These are phyloP conservation scores for Bondarzewia mesenterica DNA, from an alignment of 1,284 basidiomycete genomes.

Conservation along the genomic window DNA sequence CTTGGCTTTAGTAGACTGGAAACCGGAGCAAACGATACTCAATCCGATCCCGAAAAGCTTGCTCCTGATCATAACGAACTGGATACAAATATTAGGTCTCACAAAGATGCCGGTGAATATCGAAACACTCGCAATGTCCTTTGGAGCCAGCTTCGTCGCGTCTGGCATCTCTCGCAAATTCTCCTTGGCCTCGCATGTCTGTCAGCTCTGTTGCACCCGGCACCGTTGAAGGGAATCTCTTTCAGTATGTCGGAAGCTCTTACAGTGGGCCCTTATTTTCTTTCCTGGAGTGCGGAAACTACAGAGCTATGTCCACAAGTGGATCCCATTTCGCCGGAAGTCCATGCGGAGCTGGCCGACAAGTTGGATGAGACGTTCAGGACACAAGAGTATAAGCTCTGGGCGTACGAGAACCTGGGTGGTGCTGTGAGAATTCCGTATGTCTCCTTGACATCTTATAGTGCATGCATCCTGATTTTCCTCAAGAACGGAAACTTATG, in stretches of 20 bases:
- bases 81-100: not conserved
- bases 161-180: not conserved
- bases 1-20: too few species aligned
- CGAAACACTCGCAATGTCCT: not conserved
- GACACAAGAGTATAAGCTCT: constrained; percentile 26
- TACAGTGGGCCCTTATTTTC: not conserved
- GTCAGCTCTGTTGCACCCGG: constrained; percentile 5
- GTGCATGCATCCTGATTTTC: too few species aligned
- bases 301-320: constrained; percentile 20
- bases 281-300: too few species aligned
- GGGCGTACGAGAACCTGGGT: constrained; percentile 32
- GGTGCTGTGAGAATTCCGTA: constrained; percentile 38
- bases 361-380: constrained; percentile 26
- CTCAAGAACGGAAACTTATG: constrained; percentile 10
- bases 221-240: not conserved
- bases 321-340: constrained; percentile 19
- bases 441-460: constrained; percentile 11
- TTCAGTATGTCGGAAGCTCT: not conserved
- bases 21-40: not conserved
- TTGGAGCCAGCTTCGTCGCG: not conserved
- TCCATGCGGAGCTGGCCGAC: constrained; percentile 21
- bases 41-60: not conserved
- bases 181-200: not conserved
- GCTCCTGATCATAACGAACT: not conserved
- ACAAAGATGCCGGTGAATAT: not conserved